Conservation (phyloP, 306 rosid species). For the Quillaja saponaria region DNA sequence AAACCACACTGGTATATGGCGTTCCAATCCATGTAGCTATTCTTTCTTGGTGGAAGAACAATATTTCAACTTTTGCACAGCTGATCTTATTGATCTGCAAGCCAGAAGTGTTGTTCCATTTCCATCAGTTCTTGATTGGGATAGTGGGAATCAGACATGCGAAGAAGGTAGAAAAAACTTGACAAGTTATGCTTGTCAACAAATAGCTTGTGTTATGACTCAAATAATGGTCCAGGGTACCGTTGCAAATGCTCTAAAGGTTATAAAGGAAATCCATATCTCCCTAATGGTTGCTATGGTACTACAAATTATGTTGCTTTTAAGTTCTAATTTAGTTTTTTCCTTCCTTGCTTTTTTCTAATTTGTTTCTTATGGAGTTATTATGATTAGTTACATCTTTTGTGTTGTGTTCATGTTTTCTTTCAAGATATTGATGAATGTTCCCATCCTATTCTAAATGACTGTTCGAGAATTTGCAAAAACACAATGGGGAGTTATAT, state of each 20-base stretch:
- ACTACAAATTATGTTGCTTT: background rate
- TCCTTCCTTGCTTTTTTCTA: too few relatives aligned
- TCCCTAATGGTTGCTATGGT: constrained; percentile 24
- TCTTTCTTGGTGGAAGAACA: constrained; percentile 27
- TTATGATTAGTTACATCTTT: too few relatives aligned
- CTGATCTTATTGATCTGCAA: background rate
- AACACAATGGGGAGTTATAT: background rate
- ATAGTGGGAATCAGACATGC: constrained; percentile 34
- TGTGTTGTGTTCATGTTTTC: too few relatives aligned
- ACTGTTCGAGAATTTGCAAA: too few relatives aligned
- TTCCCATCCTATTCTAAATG: too few relatives aligned
- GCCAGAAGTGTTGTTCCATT: too few relatives aligned
- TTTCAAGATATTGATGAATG: too few relatives aligned
- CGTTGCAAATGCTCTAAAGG: constrained; percentile 12
- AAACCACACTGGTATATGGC: accelerated
- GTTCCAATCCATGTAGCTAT: constrained; percentile 40
- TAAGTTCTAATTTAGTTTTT: background rate
- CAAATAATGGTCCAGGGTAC: background rate
- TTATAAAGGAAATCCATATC: constrained; percentile 26
- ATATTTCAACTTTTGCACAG: background rate
- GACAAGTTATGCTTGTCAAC: constrained; percentile 21
- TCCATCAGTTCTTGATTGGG: constrained; percentile 47
- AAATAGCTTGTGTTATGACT: background rate
- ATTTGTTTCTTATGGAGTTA: too few relatives aligned
- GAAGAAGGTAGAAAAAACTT: background rate